Evolutionary conservation across 805 yeast species (phyloP).

Genomic region (Metschnikowia matae): DNA sequence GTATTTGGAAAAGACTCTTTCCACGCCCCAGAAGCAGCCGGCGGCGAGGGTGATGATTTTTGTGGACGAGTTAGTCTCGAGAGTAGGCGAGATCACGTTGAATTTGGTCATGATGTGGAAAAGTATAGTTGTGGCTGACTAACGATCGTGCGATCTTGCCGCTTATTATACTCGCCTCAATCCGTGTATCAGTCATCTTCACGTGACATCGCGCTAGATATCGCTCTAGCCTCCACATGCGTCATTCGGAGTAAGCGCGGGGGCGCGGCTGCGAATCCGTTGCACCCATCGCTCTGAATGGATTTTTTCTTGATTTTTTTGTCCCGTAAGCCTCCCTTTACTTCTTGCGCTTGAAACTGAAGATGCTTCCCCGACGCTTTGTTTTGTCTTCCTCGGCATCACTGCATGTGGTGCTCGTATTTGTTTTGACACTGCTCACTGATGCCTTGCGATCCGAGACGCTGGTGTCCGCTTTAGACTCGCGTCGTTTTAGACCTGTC

Average conservation of each 20-base stretch:
- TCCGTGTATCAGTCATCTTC: not conserved
- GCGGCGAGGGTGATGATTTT: slow-evolving; percentile 45
- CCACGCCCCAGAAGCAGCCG: slow-evolving; percentile 88
- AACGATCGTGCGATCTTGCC: not conserved
- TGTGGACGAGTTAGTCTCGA: slow-evolving; percentile 32
- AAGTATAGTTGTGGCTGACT: not conserved
- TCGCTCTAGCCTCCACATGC: not conserved
- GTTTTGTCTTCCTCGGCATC: slow-evolving; percentile 9
- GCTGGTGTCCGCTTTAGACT: slow-evolving; percentile 19
- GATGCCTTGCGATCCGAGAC: slow-evolving; percentile 19
- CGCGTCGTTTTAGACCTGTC: slow-evolving; percentile 34
- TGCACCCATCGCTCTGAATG: not conserved
- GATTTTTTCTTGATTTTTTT: not conserved
- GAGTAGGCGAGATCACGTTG: slow-evolving; percentile 28
- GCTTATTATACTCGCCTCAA: not conserved
- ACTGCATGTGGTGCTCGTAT: slow-evolving; percentile 7
- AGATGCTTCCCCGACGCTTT: slow-evolving; percentile 28
- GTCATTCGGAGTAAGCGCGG: not conserved
- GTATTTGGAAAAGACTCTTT: slow-evolving; percentile 72
- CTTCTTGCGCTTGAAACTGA: slow-evolving; percentile 33
- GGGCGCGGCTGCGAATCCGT: not conserved
- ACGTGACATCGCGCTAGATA: slow-evolving; percentile 11
- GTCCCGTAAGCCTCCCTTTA: not conserved
- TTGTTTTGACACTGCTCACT: slow-evolving; percentile 18
- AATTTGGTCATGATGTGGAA: slow-evolving; percentile 1